Conservation (phyloP, 768 basidiomycete species). For the Mycena venus region DNA sequence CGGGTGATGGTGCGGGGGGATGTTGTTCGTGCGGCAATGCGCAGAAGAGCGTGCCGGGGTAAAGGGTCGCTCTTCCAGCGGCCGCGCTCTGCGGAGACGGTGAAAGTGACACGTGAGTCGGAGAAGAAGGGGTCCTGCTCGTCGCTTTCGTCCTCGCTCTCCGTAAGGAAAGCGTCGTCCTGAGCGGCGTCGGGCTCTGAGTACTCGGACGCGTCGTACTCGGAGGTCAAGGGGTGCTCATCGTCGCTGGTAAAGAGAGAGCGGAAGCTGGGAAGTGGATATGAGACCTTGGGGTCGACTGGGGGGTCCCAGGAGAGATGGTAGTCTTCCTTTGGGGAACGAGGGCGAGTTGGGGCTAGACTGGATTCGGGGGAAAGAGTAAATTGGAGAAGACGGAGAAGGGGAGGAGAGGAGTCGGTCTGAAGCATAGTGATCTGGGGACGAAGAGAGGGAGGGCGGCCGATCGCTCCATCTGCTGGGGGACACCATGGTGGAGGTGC, state of each 20-base stretch:
- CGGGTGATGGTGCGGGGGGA: constrained; percentile 48
- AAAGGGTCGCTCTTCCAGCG: constrained; percentile 69
- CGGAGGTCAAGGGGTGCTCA: constrained; percentile 47
- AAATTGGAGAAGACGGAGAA: constrained; percentile 4
- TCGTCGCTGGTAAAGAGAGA: constrained; percentile 42
- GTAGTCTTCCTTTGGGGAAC: constrained; percentile 20
- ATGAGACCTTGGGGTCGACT: constrained; percentile 34
- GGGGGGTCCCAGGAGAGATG: constrained; percentile 32
- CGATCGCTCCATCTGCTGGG: neutral
- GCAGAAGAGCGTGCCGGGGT: constrained; percentile 41
- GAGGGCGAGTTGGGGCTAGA: constrained; percentile 17
- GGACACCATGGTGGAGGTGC: neutral
- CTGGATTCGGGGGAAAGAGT: constrained; percentile 31
- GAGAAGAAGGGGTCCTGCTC: constrained; percentile 39
- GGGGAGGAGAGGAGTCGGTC: constrained; percentile 13
- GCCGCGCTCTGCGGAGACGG: constrained; percentile 68
- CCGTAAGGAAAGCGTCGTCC: constrained; percentile 46
- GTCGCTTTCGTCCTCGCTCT: constrained; percentile 53
- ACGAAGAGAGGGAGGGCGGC: constrained; percentile 14
- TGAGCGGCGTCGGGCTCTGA: constrained; percentile 46
- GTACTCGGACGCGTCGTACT: constrained; percentile 49
- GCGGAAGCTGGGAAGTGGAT: constrained; percentile 44
- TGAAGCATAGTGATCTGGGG: constrained; percentile 13
- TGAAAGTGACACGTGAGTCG: constrained; percentile 60
- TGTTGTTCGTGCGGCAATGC: constrained; percentile 51